Percentiles rank a stretch among this genome's conserved stretches.
Conservation (phyloP, 331 rosid species). For the Acacia pycnantha region DNA sequence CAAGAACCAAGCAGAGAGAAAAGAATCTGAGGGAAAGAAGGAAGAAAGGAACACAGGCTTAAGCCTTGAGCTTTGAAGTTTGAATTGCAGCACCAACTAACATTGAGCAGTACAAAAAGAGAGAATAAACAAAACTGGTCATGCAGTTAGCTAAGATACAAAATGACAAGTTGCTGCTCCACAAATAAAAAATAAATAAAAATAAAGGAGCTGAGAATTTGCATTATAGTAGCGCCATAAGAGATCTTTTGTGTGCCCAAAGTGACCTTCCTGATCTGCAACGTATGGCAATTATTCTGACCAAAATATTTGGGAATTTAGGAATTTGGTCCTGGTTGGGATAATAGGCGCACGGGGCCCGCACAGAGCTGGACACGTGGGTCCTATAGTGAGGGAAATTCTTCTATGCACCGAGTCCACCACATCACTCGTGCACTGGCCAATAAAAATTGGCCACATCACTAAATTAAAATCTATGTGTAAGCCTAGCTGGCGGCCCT, state of each 20-base stretch:
- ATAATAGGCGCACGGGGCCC: constrained; percentile 13
- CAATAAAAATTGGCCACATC: no score
- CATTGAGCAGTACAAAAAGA: background rate
- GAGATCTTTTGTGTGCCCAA: constrained; percentile 5
- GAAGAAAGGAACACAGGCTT: background rate
- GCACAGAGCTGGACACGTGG: constrained; percentile 33
- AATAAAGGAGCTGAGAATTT: background rate
- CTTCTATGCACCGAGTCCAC: no score
- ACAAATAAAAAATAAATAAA: background rate
- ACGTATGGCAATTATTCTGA: constrained; percentile 26
- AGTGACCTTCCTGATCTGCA: background rate
- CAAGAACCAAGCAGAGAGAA: constrained; percentile 27
- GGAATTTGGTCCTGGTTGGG: constrained; percentile 16
- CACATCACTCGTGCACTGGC: no score
- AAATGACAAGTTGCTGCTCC: background rate
- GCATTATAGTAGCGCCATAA: background rate
- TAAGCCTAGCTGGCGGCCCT: no score
- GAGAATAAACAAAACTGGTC: background rate
- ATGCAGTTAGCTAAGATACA: background rate
- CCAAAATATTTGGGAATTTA: background rate
- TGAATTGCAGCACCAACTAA: background rate
- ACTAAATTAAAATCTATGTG: no score
- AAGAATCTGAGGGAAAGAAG: constrained; percentile 24
- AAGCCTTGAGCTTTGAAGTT: background rate
- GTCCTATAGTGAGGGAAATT: background rate